Percentiles rank a stretch among this genome's conserved stretches.
phyloP scores from a whole-genome alignment of 345 rosid genomes.

The Salix arbutifolia region DNA sequence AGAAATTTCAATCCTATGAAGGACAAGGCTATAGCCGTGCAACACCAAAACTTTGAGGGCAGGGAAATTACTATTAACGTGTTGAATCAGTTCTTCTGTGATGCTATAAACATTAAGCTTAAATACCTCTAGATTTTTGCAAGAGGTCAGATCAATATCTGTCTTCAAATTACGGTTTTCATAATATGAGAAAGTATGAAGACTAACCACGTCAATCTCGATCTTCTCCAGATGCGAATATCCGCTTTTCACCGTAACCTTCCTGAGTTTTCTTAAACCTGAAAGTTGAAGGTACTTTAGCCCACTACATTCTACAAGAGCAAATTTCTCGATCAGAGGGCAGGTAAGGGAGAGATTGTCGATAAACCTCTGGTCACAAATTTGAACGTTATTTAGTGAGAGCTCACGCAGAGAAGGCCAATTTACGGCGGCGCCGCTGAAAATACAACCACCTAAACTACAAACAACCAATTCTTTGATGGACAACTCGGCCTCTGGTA shows the following conservation, averaged over 20 bases:
- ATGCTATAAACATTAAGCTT: not conserved
- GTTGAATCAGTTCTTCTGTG: not conserved
- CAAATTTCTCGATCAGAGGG: not conserved
- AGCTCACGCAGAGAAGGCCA: not conserved
- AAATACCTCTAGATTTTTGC: not conserved
- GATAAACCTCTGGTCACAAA: not conserved
- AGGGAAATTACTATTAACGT: not conserved
- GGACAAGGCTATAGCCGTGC: not conserved
- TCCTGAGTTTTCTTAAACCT: not conserved
- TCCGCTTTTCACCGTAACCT: not conserved
- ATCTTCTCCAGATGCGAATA: not conserved
- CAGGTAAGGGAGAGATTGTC: not conserved
- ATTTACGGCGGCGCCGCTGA: not conserved
- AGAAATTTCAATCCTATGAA: not conserved
- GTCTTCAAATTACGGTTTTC: no score
- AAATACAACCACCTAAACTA: not conserved
- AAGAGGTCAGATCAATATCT: not conserved
- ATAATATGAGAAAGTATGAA: not conserved
- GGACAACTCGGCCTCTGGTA: not conserved
- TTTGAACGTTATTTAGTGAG: not conserved
- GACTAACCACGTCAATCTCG: not conserved
- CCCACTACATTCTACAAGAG: not conserved
- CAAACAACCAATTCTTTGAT: not conserved
- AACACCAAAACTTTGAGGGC: not conserved
- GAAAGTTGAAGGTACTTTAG: not conserved